Base-by-base conservation (phyloP, 139 green algal species). In the Coccomyxa sp. region DNA sequence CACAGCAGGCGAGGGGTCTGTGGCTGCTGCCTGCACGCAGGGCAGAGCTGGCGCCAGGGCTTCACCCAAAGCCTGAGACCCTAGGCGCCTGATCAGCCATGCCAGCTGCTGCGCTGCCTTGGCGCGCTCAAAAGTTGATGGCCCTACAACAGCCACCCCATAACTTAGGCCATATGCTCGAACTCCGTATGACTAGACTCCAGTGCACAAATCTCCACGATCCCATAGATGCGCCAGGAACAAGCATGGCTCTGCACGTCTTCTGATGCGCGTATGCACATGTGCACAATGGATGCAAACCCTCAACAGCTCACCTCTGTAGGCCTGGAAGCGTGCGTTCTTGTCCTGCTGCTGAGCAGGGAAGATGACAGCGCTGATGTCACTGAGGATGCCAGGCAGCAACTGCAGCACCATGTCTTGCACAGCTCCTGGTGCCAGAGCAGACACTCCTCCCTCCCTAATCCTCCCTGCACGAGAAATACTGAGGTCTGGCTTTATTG, bases 61-160 rank as follows among this genome's bases (percentile, higher is more conserved):
- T 27, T 1, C 33, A 24, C 37, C 39, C 0, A 82, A 36, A 0
- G 69, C 76, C 39, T 80, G 50, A 27, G 81, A 41, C 27, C 72
- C 39, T 9, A 83, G 39, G 27, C 74, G 73, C 73, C 83, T 71
- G 0, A 88, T 41, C 29, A 87, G 55, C 77, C 74, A 87, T 33
- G 88, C 84, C 27, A 88, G 78, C 73, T 86, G 80, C 5, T 82
- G 85, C 4, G 77, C 81, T 18, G 88, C 84, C 10, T 89, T 24
- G 36, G 77, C 79, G 35, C 88, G 85, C n/a, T 83, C 33, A 36
- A 87, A 91, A 7, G 77, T 27, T n/a, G 74, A 54, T 35, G 74
- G 58, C 8, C 58, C 80, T 84, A n/a, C n/a, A n/a, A n/a, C n/a
- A n/a, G n/a, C n/a, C 10, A 33, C 58, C 58, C 14, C 58, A 31